A percentile compares a stretch with the other conserved stretches of the same genome.
phyloP scores from a whole-genome alignment of 116 monocot species.

The Posidonia oceanica region DNA sequence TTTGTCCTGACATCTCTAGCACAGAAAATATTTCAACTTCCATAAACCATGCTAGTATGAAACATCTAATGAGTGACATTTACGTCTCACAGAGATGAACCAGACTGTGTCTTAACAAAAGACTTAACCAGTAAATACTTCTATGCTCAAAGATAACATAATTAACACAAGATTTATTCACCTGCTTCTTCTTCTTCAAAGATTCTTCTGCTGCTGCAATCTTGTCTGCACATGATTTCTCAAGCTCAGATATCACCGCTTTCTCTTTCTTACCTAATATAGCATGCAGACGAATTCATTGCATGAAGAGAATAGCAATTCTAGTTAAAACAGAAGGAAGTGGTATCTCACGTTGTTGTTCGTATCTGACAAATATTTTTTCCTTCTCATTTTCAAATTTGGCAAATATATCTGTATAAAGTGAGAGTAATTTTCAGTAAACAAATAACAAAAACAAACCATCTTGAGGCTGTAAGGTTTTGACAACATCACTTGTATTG shows the following conservation, averaged over 20 bases:
- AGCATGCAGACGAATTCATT: not conserved
- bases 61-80: too few species aligned
- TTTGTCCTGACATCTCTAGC: too few species aligned
- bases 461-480: too few species aligned
- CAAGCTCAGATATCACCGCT: constrained; percentile 40
- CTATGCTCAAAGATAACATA: not conserved
- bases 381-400: constrained; percentile 77
- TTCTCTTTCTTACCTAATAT: constrained; percentile 73
- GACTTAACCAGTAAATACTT: too few species aligned
- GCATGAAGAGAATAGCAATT: not conserved
- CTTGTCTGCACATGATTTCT: constrained; percentile 55
- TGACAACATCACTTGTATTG: too few species aligned
- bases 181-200: constrained; percentile 79
- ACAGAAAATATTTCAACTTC: too few species aligned
- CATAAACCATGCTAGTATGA: too few species aligned
- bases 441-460: not conserved
- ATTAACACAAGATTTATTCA: not conserved
- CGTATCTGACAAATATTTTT: constrained; percentile 47
- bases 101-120: too few species aligned
- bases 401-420: constrained; percentile 54
- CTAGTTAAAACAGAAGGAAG: not conserved
- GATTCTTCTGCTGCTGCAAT: constrained; percentile 57
- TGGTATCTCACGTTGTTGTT: constrained; percentile 46
- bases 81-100: too few species aligned
- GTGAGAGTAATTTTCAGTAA: not conserved